Conservation (phyloP, 345 rosid species). For the Eucalyptus rudis region DNA sequence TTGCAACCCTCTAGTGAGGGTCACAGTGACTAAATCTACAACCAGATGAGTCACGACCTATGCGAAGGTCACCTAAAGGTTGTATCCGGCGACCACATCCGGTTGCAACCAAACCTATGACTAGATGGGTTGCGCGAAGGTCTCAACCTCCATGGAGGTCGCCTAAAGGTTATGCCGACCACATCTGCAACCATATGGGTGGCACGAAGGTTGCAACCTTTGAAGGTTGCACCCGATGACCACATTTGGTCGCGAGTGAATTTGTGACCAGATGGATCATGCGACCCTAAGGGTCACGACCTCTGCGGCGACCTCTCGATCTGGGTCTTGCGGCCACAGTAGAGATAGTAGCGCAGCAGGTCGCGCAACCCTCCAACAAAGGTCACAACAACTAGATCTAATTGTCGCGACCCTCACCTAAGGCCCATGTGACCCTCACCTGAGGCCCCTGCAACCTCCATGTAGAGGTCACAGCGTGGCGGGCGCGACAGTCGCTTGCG, state of each 20-base stretch:
- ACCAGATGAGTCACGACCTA: too few species aligned
- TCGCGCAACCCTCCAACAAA: too few species aligned
- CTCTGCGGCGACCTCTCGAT: rapidly evolving
- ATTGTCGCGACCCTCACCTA: rapidly evolving
- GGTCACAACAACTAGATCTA: too few species aligned
- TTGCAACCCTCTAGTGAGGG: rapidly evolving
- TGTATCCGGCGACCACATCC: rapidly evolving
- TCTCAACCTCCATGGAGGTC: too few species aligned
- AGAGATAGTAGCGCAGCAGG: rapidly evolving
- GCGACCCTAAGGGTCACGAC: too few species aligned
- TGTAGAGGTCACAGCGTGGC: rapidly evolving
- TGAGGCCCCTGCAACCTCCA: rapidly evolving
- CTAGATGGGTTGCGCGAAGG: too few species aligned
- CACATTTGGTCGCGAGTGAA: too few species aligned
- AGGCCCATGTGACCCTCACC: too few species aligned
- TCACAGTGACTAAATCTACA: rapidly evolving
- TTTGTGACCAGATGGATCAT: too few species aligned
- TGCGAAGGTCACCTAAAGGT: too few species aligned
- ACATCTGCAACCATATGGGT: rapidly evolving
- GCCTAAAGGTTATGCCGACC: rapidly evolving
- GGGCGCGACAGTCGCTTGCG: rapidly evolving
- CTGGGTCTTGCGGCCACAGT: rapidly evolving
- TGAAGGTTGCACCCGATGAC: too few species aligned
- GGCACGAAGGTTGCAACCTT: rapidly evolving
- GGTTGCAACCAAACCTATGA: rapidly evolving